These are phyloP conservation scores for Leucogyrophana mollusca DNA, from an alignment of 768 basidiomycete genomes.

Conservation along the genomic window DNA sequence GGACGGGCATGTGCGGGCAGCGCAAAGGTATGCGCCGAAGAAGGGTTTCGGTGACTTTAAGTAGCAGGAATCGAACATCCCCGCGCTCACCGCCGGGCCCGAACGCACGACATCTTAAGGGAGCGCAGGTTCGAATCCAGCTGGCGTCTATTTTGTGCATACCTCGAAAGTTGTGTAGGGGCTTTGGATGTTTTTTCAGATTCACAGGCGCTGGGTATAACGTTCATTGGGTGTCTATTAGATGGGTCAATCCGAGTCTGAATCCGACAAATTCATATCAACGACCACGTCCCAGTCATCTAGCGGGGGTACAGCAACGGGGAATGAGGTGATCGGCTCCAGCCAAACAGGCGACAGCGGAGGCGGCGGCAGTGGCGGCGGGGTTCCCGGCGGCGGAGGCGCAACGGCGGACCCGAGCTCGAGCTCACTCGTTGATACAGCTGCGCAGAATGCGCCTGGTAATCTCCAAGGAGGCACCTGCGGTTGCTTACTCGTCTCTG, in stretches of 20 bases:
- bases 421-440: slow-evolving; percentile 10
- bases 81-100: no score
- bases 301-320: not conserved
- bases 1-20: no score
- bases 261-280: slow-evolving; percentile 38
- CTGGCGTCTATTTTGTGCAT: no score
- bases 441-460: slow-evolving; percentile 6
- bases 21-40: no score
- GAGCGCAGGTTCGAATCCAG: no score
- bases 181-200: not conserved
- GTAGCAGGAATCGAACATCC: no score
- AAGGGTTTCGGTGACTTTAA: no score
- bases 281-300: slow-evolving; percentile 14
- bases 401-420: slow-evolving; percentile 24
- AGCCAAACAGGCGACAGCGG: not conserved
- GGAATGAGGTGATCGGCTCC: not conserved
- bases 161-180: not conserved
- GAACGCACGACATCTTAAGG: no score
- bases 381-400: slow-evolving; percentile 32
- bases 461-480: slow-evolving; percentile 21
- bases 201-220: no score
- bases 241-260: slow-evolving; percentile 3
- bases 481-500: slow-evolving; percentile 5
- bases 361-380: slow-evolving; percentile 25
- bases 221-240: not conserved